These are phyloP conservation scores for Ogataea minuta DNA, from an alignment of 805 yeast species.

Conservation along the genomic window DNA sequence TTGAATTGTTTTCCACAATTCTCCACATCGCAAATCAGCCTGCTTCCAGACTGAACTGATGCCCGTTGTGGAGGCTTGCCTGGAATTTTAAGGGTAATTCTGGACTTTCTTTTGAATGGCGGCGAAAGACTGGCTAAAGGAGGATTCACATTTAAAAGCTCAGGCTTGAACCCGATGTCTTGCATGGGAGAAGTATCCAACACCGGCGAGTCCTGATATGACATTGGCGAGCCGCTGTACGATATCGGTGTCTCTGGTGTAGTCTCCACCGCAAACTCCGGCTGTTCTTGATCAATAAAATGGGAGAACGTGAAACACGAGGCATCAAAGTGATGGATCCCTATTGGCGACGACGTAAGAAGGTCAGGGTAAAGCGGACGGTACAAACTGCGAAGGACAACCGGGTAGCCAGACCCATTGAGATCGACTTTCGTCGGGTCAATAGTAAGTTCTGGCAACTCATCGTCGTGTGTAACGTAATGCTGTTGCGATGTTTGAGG, in stretches of 20 bases:
- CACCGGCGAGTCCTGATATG: slow-evolving; percentile 4
- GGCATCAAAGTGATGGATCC: slow-evolving; percentile 11
- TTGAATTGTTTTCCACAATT: slow-evolving; percentile 46
- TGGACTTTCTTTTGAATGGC: not conserved
- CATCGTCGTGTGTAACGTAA: slow-evolving; percentile 10
- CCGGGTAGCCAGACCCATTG: not conserved
- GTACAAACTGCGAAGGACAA: not conserved
- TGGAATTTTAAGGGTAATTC: slow-evolving; percentile 12
- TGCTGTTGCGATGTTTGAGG: slow-evolving; percentile 18
- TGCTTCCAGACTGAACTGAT: slow-evolving; percentile 22
- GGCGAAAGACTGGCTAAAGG: not conserved
- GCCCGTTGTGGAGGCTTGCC: slow-evolving; percentile 7
- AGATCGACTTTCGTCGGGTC: slow-evolving; percentile 15
- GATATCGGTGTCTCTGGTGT: slow-evolving; percentile 5
- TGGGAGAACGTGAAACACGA: slow-evolving; percentile 7
- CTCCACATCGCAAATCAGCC: slow-evolving; percentile 36
- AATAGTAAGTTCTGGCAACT: slow-evolving; percentile 14
- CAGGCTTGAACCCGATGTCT: not conserved
- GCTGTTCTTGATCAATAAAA: slow-evolving; percentile 4
- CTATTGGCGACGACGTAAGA: slow-evolving; percentile 15
- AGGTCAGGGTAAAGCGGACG: slow-evolving; percentile 10
- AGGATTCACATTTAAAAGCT: not conserved
- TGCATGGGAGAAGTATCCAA: slow-evolving; percentile 6
- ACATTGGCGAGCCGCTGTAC: slow-evolving; percentile 2
- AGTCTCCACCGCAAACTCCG: slow-evolving; percentile 4